A percentile compares a stretch with the other conserved stretches of the same genome.
Evolutionary conservation across 2,329 filamentous ascomycete genomes (phyloP).

Genomic region (Fusarium transvaalense): DNA sequence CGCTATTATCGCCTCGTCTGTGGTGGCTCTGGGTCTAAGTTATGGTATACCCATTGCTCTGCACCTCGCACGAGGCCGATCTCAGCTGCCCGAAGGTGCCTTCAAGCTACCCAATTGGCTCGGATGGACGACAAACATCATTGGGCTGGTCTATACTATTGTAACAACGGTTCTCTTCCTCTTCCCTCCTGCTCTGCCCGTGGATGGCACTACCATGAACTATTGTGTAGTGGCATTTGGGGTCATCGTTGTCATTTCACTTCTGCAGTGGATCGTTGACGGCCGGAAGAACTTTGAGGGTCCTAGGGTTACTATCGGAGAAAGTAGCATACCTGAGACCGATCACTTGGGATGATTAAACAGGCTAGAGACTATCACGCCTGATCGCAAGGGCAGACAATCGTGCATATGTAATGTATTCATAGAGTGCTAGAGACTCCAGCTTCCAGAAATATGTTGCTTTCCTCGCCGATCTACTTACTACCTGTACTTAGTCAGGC

Average conservation of each 20-base stretch:
- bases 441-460: too few relatives aligned
- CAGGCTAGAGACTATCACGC: too few relatives aligned
- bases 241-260: conserved; percentile 58
- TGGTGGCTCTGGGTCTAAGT: conserved; percentile 77
- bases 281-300: conserved; percentile 58
- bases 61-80: conserved; percentile 74
- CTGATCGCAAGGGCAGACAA: too few relatives aligned
- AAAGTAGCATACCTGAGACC: not conserved
- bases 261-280: conserved; percentile 60
- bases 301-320: conserved; percentile 16
- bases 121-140: conserved; percentile 54
- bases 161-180: conserved; percentile 79
- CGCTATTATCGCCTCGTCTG: conserved; percentile 76
- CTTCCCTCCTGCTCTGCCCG: conserved; percentile 75
- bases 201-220: conserved; percentile 76
- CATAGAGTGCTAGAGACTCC: too few relatives aligned
- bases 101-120: conserved; percentile 53
- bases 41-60: conserved; percentile 81
- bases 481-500: too few relatives aligned
- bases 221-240: conserved; percentile 62
- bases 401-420: too few relatives aligned
- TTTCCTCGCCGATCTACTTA: too few relatives aligned
- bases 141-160: conserved; percentile 71
- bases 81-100: conserved; percentile 67
- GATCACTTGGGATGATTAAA: not conserved